Evolutionary conservation across 1,139 yeast genomes (phyloP), one percentile per base, ranked within the genome.

Genomic region (Torulaspora globosa): DNA sequence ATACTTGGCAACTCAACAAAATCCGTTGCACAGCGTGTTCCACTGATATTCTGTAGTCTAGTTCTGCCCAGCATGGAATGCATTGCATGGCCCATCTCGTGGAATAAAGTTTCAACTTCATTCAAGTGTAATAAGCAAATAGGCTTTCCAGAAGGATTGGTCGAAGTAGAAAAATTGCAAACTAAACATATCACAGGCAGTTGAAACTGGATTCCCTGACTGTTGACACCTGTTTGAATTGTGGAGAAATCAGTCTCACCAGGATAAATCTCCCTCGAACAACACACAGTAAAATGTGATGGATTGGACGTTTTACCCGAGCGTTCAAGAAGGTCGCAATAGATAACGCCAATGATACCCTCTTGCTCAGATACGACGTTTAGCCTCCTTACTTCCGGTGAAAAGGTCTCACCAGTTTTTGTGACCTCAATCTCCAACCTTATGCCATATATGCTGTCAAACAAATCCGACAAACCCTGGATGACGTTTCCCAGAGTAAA

Each of bases 71-170:
- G 71, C 97, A 92, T 90, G 5, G 97, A 88, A 65, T 92, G 98
- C 80, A 92, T 85, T 1, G 98, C 98, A 68, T 92, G 99, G 1
- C 99, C 99, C 96, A 92, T 89, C 67, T 92, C 99, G 67, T 92
- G 99, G 70, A 94, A 92, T 28, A 92, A 70, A 0, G 98, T 92
- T 59, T 90, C 96, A 4, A 92, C 90, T 60, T 94, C 97, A 48
- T 76, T 79, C 50, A 87, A 73, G 7, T 83, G 73, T 34, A 92
- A 68, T 21, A 87, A 70, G 39, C 82, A 74, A 35, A 61, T 55
- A 1, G 58, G 58, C 39, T 58, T 50, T 9, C 55, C 58, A 18
- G 52, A 49, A 14, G 54, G 50, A 10, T 56, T 54, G 1, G 53
- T 53, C 35, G 70, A 70, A 14, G 71, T 73, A n/a, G 72, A 71